Base-by-base conservation (phyloP, 1,284 basidiomycete species). In the Leccinum angustisporum region DNA sequence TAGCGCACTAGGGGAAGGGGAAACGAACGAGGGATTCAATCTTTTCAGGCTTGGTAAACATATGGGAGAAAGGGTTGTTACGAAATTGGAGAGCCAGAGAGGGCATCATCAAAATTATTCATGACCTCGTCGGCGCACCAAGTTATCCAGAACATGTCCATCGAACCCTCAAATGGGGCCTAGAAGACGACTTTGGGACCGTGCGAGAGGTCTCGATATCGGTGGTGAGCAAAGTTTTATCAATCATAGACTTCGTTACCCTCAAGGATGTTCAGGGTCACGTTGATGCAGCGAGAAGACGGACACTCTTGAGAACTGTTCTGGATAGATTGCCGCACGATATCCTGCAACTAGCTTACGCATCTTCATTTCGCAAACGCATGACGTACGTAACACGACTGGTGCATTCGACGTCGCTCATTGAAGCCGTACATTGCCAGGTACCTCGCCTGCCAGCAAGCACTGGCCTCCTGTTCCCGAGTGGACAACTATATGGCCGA, bases 81-180 rank as follows among this genome's bases (percentile, higher is more conserved):
- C 83, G 80, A 31, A 85, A 86, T n/a, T 98, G 96, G 96, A 81
- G 92, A 60, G 86, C 95, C 66, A 81, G 95, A 30, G 92, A 96
- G 70, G 78, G 78, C 21, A 76, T 93, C 58, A 85, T 88, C 18
- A 80, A 83, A 64, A 80, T 82, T 61, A 77, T 93, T 52, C 79
- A 81, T 59, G 72, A 68, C 46, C 73, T 76, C 58, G 73, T 73
- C 11, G 73, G 72, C 9, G 67, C 77, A 72, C 25, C 71, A 66
- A 55, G 71, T 72, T 33, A 70, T 68, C 56, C 70, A 73, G 61
- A 72, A 64, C 53, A 65, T 75, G 34, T 74, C 78, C 57, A 74
- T 71, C 58, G 68, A 72, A 57, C 78, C 92, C 78, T 95, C 68
- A 78, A 81, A 64, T 80, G 80, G 59, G 91, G 89, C 1, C 78